phyloP scores from a whole-genome alignment of 106 monocot genomes.

The Platanthera zijinensis region DNA sequence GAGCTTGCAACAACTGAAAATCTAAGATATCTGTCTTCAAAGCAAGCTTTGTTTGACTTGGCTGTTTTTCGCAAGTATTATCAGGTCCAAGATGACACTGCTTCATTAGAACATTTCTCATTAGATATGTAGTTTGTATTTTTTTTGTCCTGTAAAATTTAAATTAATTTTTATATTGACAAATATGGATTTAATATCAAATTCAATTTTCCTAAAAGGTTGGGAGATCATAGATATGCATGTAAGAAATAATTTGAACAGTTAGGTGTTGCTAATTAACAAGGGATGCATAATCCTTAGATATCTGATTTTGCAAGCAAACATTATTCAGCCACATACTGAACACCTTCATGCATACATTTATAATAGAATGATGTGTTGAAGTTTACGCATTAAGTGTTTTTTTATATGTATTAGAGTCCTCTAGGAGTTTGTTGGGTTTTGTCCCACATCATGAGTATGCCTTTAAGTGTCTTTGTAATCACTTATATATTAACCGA shows the following conservation, averaged over 20 bases:
- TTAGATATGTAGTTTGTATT: neutral
- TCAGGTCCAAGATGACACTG: conserved; percentile 37
- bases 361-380: neutral
- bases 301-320: neutral
- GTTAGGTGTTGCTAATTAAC: neutral
- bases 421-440: too few relatives aligned
- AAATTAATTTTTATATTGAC: neutral
- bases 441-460: too few relatives aligned
- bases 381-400: too few relatives aligned
- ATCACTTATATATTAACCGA: too few relatives aligned
- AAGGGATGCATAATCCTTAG: neutral
- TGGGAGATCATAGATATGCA: neutral
- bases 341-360: neutral
- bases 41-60: conserved; percentile 94
- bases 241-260: neutral
- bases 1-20: conserved; percentile 54
- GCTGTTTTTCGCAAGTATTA: conserved; percentile 92
- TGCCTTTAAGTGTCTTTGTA: too few relatives aligned
- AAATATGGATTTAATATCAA: neutral
- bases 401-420: too few relatives aligned
- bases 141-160: neutral
- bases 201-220: neutral
- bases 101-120: neutral
- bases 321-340: neutral
- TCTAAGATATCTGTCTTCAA: conserved; percentile 81